Base-by-base conservation (phyloP, 768 basidiomycete genomes). In the Psilocybe subaeruginosa region DNA sequence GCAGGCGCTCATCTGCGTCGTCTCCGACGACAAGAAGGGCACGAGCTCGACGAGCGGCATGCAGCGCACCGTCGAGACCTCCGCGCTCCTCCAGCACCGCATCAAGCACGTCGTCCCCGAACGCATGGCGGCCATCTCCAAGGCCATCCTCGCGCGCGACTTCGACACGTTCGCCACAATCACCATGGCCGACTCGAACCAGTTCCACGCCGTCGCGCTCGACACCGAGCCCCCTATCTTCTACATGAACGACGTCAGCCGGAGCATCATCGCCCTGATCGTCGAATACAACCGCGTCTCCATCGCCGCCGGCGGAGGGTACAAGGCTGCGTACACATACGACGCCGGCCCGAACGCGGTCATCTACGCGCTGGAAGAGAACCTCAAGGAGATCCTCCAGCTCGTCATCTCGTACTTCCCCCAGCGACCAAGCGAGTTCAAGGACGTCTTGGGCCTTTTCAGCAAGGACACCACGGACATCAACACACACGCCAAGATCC, bases 341-440 rank as follows among this genome's bases (percentile, higher is more conserved):
- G 97, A 99, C 69, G 97, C 97, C 0, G 97, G 97, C 33, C 97
- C 97, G 12, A 99, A 99, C 76, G 96, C 96, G 2, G 97, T 99
- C 72, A 94, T 99, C 70, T 99, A 99, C 76, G 85, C 95, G 0
- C 83, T 85, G 3, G 81, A 89, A 66, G 82, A 87, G 69, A 86
- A 96, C 75, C 78, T 97, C 69, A 84, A 83, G 65, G 85, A 89
- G 74, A 90, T 99, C 66, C 78, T 95, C 49, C 78, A 85, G 68
- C 74, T 95, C 65, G 82, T 99, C 65, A 76, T 88, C 57, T 78
- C 82, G 59, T 98, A 91, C 77, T 99, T 99, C 86, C 96, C 97
- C 0, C 92, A 92, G 66, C 74, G 78, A n/a, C 80, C 85, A 1
- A 72, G 72, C 4, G 72, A 81, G 16, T 96, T 95, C 79, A 84